These are phyloP conservation scores for Suillus luteus DNA, from an alignment of 768 basidiomycete genomes.

Conservation along the genomic window DNA sequence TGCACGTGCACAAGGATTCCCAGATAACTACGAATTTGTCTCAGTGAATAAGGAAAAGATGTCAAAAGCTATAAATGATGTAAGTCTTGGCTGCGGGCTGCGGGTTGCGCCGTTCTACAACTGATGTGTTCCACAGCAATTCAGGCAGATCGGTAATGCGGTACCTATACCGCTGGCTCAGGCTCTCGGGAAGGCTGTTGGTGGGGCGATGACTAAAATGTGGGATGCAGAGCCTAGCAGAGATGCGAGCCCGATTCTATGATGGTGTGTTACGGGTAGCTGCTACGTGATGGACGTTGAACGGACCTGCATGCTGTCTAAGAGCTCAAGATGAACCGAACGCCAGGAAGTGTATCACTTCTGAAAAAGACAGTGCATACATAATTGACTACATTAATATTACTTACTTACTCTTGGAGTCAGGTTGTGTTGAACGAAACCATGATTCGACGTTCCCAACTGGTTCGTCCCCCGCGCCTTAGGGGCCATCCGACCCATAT, in stretches of 20 bases:
- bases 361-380: no score
- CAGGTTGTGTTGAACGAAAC: no score
- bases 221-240: constrained; percentile 45
- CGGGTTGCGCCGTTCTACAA: not conserved
- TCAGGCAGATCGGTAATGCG: constrained; percentile 79
- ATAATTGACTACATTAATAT: no score
- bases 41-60: constrained; percentile 40
- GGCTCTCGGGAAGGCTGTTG: constrained; percentile 54
- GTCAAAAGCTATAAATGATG: constrained; percentile 45
- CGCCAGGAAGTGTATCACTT: no score
- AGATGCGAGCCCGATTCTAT: constrained; percentile 47
- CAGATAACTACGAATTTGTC: constrained; percentile 65
- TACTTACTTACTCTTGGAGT: no score
- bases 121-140: constrained; percentile 49
- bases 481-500: not conserved
- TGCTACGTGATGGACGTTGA: no score
- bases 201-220: constrained; percentile 45
- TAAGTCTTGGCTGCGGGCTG: constrained; percentile 38
- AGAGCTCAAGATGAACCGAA: no score
- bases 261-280: constrained; percentile 8
- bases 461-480: not conserved
- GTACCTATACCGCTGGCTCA: constrained; percentile 71
- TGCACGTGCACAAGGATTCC: constrained; percentile 79
- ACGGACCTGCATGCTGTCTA: no score
- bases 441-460: not conserved